These are phyloP conservation scores for Fomitiporia mediterranea DNA, from an alignment of 1,284 basidiomycete genomes.

Conservation along the genomic window DNA sequence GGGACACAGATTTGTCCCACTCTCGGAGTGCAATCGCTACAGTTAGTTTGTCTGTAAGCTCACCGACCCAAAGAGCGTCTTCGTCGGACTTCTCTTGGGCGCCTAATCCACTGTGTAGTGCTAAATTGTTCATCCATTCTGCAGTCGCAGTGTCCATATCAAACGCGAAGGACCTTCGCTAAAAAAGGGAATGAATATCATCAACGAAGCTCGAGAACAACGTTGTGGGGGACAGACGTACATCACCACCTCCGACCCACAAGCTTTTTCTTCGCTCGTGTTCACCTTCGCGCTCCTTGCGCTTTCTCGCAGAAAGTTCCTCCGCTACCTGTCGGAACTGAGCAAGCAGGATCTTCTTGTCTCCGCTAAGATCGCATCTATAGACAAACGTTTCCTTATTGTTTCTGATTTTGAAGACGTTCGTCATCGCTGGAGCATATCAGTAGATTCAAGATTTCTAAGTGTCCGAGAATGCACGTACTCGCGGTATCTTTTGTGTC, in stretches of 20 bases:
- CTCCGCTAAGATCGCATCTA: conserved; percentile 72
- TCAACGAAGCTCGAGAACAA: background rate
- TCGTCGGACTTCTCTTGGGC: conserved; percentile 70
- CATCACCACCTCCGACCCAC: conserved; percentile 60
- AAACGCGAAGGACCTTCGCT: conserved; percentile 27
- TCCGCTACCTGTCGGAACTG: conserved; percentile 92
- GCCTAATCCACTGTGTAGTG: conserved; percentile 49
- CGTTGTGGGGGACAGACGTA: conserved; percentile 35
- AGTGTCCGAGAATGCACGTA: too few relatives aligned
- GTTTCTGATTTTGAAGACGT: conserved; percentile 93
- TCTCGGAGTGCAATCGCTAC: conserved; percentile 88
- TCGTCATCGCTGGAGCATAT: conserved; percentile 67
- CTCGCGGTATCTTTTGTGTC: conserved; percentile 94
- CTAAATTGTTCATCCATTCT: conserved; percentile 68
- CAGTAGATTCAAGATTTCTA: too few relatives aligned
- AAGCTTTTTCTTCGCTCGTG: conserved; percentile 82
- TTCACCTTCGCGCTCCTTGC: conserved; percentile 90
- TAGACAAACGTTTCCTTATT: conserved; percentile 94
- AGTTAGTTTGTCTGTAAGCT: conserved; percentile 88
- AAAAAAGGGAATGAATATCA: background rate
- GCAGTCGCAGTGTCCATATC: conserved; percentile 43
- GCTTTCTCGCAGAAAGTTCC: conserved; percentile 80
- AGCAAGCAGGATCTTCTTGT: conserved; percentile 82
- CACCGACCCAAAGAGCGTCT: conserved; percentile 81
- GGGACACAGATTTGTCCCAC: conserved; percentile 80